Evolutionary conservation across 2,329 filamentous ascomycete species (phyloP), one percentile per base, ranked within the genome.

Genomic region (Xylaria sp.): DNA sequence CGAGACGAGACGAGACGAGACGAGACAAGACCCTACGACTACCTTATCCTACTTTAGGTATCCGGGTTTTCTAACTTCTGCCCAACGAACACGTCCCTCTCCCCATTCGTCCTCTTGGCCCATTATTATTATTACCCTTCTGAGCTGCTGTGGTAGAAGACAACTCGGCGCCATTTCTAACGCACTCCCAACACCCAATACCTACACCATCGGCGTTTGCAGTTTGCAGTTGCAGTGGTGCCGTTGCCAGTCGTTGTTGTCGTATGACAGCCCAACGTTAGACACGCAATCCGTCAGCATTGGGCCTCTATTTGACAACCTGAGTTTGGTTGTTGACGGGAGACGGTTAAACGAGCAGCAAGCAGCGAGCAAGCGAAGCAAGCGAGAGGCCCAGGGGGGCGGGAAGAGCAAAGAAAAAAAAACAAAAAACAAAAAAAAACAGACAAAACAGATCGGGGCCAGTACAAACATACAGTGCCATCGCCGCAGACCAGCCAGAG

Each of bases 241-340:
- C 23, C 23, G 23, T 30, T 35, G 16, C 57, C 35, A 30, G 19
- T 49, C 52, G 44, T 57, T 47, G 30, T 52, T 52, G 50, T 63
- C 58, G 59, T 63, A 59, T 63, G 54, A 58, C 61, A 61, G 63
- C 63, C 63, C 63, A 65, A 65, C 57, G 50, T 53, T 47, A 58
- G 59, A 51, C 61, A 61, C 61, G 56, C 59, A 55, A 57, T 44
- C 48, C 53, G 49, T 57, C 52, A 59, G 57, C 63, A 57, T 65
- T 65, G 63, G 63, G 63, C 63, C 44, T 60, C 60, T 39, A 59
- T 59, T 54, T 52, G 55, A 52, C 55, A 54, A 55, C 59, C 51
- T 46, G 47, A 62, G 59, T 55, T 55, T 60, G 58, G 59, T 30
- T 54, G 51, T 58, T 52, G 58, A 44, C 59, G 62, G 49, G 54